phyloP scores from a whole-genome alignment of 768 basidiomycete species.

The Hortiboletus flavorubellus region DNA sequence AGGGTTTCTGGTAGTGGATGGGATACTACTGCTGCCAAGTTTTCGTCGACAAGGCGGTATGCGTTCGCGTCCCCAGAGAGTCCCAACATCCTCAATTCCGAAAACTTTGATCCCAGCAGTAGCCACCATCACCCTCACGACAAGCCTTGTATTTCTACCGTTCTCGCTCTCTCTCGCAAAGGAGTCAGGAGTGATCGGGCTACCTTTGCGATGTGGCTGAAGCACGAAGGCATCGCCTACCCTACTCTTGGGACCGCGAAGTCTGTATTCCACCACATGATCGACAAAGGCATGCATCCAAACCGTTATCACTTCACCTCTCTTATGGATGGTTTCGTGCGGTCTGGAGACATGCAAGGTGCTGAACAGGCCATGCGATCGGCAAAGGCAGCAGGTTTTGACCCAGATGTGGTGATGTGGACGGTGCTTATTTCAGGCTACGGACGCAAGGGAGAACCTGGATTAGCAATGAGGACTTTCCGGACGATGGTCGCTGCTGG shows the following conservation, averaged over 20 bases:
- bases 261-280: constrained; percentile 53
- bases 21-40: constrained; percentile 40
- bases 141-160: constrained; percentile 37
- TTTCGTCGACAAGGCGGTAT: constrained; percentile 32
- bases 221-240: constrained; percentile 54
- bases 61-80: constrained; percentile 7
- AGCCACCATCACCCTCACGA: constrained; percentile 36
- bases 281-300: constrained; percentile 67
- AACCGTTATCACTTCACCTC: constrained; percentile 71
- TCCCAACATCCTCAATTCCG: constrained; percentile 18
- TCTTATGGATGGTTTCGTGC: constrained; percentile 71
- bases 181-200: constrained; percentile 53
- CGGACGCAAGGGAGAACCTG: constrained; percentile 56
- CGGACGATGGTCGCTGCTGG: constrained; percentile 59
- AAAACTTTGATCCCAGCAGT: constrained; percentile 47
- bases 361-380: constrained; percentile 56
- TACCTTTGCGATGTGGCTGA: constrained; percentile 60
- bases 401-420: constrained; percentile 65
- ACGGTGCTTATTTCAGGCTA: constrained; percentile 75
- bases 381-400: constrained; percentile 46
- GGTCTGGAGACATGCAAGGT: constrained; percentile 52
- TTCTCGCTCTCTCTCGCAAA: constrained; percentile 46
- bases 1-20: constrained; percentile 44
- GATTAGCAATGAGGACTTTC: constrained; percentile 52
- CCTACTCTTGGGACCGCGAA: constrained; percentile 50